These are phyloP conservation scores for Gremmenia infestans DNA, from an alignment of 2,329 filamentous ascomycete genomes.

Conservation along the genomic window DNA sequence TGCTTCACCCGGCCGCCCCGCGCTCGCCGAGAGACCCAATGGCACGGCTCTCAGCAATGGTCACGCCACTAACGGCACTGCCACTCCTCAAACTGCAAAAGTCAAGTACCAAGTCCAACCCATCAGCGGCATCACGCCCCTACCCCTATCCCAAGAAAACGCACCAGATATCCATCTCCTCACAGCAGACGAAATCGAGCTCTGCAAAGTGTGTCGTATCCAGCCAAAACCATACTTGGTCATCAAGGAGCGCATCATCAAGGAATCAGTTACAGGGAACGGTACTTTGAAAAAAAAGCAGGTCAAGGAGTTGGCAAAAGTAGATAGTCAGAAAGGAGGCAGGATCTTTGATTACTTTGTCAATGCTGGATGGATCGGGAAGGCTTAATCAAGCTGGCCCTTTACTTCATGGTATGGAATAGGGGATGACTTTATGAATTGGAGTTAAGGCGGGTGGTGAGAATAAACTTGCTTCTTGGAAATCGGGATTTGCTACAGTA, in stretches of 20 bases:
- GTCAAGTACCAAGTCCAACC: constrained; percentile 48
- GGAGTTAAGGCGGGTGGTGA: neutral
- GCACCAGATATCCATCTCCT: constrained; percentile 81
- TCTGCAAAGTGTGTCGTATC: constrained; percentile 79
- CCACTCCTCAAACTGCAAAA: constrained; percentile 36
- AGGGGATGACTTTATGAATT: neutral
- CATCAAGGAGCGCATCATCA: constrained; percentile 89
- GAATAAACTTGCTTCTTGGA: neutral
- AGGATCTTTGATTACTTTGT: constrained; percentile 94
- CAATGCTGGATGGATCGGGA: constrained; percentile 85
- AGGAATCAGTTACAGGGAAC: constrained; percentile 84
- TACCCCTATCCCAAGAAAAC: constrained; percentile 46
- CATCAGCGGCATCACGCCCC: constrained; percentile 38
- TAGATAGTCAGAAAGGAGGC: constrained; percentile 80
- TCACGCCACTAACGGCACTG: constrained; percentile 38
- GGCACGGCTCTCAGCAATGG: constrained; percentile 44
- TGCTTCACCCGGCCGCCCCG: neutral
- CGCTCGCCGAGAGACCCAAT: constrained; percentile 33
- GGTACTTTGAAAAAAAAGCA: constrained; percentile 91
- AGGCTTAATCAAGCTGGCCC: constrained; percentile 53
- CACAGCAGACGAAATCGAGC: constrained; percentile 74
- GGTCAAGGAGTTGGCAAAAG: constrained; percentile 75
- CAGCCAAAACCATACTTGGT: constrained; percentile 93
- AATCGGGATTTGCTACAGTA: neutral
- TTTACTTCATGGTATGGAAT: neutral